Conservation (phyloP, 2,329 filamentous ascomycete species). For the Xenosphaeropsis pyriputrescens region DNA sequence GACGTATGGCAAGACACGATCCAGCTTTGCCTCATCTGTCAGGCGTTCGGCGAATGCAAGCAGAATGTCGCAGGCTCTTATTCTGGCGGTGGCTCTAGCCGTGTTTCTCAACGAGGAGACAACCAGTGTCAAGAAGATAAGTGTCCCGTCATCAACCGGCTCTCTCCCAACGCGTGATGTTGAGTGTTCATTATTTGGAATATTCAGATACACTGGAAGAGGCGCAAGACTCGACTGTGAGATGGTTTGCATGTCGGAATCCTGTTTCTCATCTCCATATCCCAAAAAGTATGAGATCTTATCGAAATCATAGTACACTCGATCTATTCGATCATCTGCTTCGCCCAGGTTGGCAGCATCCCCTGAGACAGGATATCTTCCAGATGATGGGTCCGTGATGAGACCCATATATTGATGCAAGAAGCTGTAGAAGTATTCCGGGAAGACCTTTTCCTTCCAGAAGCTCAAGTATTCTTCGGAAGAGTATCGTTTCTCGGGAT, state of each 20-base stretch:
- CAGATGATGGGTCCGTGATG: constrained; percentile 80
- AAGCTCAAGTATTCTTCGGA: constrained; percentile 90
- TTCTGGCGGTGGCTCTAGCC: constrained; percentile 70
- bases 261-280: constrained; percentile 35
- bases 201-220: constrained; percentile 72
- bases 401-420: constrained; percentile 95
- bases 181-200: constrained; percentile 70
- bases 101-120: constrained; percentile 83
- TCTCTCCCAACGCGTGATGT: constrained; percentile 44
- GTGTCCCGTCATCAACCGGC: constrained; percentile 69
- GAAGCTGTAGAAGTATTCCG: constrained; percentile 94
- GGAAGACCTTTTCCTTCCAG: constrained; percentile 85
- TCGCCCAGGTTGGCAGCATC: constrained; percentile 63
- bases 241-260: constrained; percentile 20
- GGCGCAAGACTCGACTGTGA: constrained; percentile 40
- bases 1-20: constrained; percentile 82
- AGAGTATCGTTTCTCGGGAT: constrained; percentile 82
- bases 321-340: constrained; percentile 85
- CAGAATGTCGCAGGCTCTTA: constrained; percentile 82
- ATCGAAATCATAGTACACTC: constrained; percentile 88
- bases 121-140: constrained; percentile 82
- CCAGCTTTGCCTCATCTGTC: constrained; percentile 90
- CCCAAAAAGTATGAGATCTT: constrained; percentile 94
- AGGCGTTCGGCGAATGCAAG: constrained; percentile 82
- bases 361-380: constrained; percentile 55